Evolutionary conservation across 192 early-diverging fungal species (phyloP), one percentile per base, ranked within the genome.

Genomic region (Mortierella hygrophila): DNA sequence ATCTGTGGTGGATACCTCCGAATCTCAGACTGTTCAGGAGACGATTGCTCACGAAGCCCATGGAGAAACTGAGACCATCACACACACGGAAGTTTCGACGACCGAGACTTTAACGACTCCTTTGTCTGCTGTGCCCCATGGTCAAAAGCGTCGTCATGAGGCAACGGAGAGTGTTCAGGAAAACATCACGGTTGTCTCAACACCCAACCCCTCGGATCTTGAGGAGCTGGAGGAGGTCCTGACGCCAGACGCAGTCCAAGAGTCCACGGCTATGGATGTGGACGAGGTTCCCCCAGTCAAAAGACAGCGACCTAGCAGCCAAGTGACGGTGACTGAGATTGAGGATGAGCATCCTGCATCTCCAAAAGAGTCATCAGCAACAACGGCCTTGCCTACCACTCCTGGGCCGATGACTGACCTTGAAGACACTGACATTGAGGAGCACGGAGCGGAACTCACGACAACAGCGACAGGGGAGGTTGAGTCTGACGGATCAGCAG

Each of bases 261-360:
- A 81, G 38, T 29, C 38, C 47, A 73, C 75, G 42, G 65, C 79
- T 29, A 86, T 81, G 84, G 84, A 86, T 57, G 84, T 81, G 1
- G 84, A 86, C n/a, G 84, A 86, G 46, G 76, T 74, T 2, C 84
- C 84, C 2, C 84, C 84, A 8, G 76, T 81, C 29, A 86, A 86
- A 72, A 76, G 79, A 41, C 52, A 72, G 20, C 79, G 84, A 8
- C 84, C 84, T 41, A 81, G 74, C 42, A 86, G 84, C 26, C 70
- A 81, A 55, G 79, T 81, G 11, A 72, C 57, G 20, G 69, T 86
- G 35, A 81, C 84, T 29, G 84, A 86, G 18, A 47, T 86, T 10
- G 16, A 79, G 20, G 84, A 86, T 1, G 84, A 81, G n/a, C 35
- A 9, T 20, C n/a, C 77, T 6, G 40, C 42, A 13, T 65, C 81